Evolutionary conservation across 2,329 filamentous ascomycete genomes (phyloP), one percentile per base, ranked within the genome.

Genomic region (Colletotrichum sp.): DNA sequence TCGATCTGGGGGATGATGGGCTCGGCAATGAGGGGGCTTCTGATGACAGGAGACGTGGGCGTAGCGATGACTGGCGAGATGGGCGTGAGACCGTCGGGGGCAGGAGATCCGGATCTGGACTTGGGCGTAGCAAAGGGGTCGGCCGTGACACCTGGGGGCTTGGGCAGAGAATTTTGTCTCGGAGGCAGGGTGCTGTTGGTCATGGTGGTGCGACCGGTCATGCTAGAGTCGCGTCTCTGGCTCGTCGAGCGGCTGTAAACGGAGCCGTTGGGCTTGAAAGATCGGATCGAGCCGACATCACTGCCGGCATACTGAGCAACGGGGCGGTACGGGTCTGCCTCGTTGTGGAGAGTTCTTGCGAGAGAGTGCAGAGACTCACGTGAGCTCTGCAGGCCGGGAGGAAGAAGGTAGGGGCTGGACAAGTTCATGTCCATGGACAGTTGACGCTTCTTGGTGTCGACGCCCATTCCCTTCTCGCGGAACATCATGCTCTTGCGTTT

Each of bases 321-420:
- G 2, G 89, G 89, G 67, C 95, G 92, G 85, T 98, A 99, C 44
- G 96, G 96, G 84, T 98, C 96, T 80, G 98, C 94, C 70, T 93
- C 91, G 79, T 92, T 90, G 72, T 92, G 90, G 62, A 96, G 90
- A 3, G 93, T 94, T 70, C 94, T 93, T 30, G 96, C 95, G 78
- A 99, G 88, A 4, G 96, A 98, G 83, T 96, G 93, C 77, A 99
- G 89, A 7, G 96, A 98, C 79, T 98, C 96, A 60, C 92, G 92
- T 1, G 96, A 98, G 81, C 91, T 89, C 57, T 97, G 92, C 24
- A 96, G 82, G 71, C 92, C 93, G 2, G 95, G 95, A 6, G 97
- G 96, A n/a, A 99, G 89, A n/a, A 99, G 90, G 83, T 99, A 99
- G 3, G 97, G 97, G 80, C 93, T 97, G 39, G 91, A 92, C 64